Evolutionary conservation across 768 basidiomycete species (phyloP), one percentile per base, ranked within the genome.

Genomic region (Suillus tomentosus): DNA sequence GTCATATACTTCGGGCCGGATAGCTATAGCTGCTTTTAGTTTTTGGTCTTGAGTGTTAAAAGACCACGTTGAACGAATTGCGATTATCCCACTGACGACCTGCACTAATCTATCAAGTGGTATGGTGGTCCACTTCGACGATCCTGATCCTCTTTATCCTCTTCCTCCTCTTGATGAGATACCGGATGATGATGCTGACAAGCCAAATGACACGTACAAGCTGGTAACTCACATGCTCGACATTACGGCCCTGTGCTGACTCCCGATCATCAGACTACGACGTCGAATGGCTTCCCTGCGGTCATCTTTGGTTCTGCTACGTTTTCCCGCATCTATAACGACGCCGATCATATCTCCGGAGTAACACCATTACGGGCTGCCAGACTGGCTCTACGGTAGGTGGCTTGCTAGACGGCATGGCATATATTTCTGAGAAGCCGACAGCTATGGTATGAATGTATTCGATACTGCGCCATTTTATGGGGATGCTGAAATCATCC

Each of bases 391-490:
- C 80, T 95, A 50, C 82, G 91, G 93, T 94, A 75, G 45, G 79
- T 70, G 15, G 42, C 9, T 36, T 19, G 8, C 36, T 24, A 31
- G 22, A 5, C 7, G 39, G 24, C 3, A 1, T 10, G 37, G 5
- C 39, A 8, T 14, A 34, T 47, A 47, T 24, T n/a, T 11, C 39
- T 37, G n/a, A 45, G 3, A 5, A 3, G 11, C 7, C 31, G 43
- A 48, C 63, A 94, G 94, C 48, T 94, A 93, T 77, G 94, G 92
- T 34, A 88, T 95, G 62, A 76, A 76, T 40, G 89, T 89, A 0
- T 91, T 96, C 70, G 94, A 96, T 74, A 95, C 94, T 3, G 84
- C 92, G 14, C 84, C 87, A 7, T 92, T 86, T 72, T 95, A 95
- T 70, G 91, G 90, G 13, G 83, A 85, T 5, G 93, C 93, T 0